Conservation (phyloP, 495 filamentous ascomycete genomes). For the Daldinia decipiens region DNA sequence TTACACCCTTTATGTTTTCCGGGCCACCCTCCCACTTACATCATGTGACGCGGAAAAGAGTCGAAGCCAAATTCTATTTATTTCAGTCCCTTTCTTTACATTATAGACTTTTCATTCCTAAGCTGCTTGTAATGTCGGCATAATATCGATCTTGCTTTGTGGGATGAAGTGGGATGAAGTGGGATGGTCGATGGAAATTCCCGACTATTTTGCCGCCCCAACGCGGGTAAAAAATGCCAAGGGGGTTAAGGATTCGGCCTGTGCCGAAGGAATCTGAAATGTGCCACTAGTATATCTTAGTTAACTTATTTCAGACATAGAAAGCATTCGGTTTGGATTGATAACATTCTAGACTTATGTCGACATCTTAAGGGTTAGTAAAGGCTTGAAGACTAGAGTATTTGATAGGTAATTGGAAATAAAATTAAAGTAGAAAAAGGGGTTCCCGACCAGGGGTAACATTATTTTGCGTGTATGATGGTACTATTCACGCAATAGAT, state of each 20-base stretch:
- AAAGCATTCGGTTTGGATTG: not conserved
- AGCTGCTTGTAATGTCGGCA: not conserved
- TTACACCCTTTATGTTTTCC: conserved; percentile 2
- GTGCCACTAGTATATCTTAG: not conserved
- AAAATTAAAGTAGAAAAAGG: not conserved
- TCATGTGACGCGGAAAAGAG: not conserved
- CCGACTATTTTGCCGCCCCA: not conserved
- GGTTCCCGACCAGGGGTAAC: not conserved
- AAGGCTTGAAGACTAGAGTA: not conserved
- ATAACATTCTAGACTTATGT: not conserved
- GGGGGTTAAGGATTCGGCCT: not conserved
- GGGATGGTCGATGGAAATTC: not conserved
- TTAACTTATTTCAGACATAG: not conserved
- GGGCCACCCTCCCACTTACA: not conserved
- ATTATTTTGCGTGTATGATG: not conserved
- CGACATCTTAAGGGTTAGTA: not conserved
- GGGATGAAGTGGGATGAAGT: not conserved
- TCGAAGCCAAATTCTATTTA: conserved; percentile 1
- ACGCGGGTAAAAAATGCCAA: not conserved
- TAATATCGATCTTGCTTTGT: not conserved
- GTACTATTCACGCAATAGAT: no score
- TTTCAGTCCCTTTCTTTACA: not conserved
- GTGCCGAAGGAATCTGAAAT: not conserved
- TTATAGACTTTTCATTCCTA: not conserved
- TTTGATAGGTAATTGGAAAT: not conserved